Conservation (phyloP, 495 filamentous ascomycete genomes). For the Penicillium salamii region DNA sequence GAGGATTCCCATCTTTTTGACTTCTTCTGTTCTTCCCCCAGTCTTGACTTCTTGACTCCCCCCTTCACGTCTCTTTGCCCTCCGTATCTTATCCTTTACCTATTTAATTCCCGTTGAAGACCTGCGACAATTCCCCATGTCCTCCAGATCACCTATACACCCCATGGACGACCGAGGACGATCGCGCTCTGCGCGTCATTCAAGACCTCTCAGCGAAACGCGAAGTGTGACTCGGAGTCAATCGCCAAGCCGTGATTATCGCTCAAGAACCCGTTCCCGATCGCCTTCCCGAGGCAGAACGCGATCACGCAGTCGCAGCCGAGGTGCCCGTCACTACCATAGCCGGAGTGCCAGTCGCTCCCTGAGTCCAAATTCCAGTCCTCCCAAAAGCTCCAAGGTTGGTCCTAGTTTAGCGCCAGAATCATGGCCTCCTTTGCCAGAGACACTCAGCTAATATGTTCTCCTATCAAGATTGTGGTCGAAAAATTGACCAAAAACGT, state of each 20-base stretch:
- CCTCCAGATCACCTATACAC: slow-evolving; percentile 17
- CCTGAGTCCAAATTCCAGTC: slow-evolving; percentile 37
- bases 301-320: slow-evolving; percentile 39
- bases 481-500: slow-evolving; percentile 97
- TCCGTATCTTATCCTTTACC: no score
- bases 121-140: no score
- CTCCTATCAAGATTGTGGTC: slow-evolving; percentile 74
- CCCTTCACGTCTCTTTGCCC: no score
- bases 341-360: slow-evolving; percentile 49
- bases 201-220: slow-evolving; percentile 48
- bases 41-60: not conserved
- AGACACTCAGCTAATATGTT: not conserved
- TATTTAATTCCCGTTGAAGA: no score
- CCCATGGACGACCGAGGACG: slow-evolving; percentile 19
- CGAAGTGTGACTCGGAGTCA: slow-evolving; percentile 36
- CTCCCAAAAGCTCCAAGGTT: slow-evolving; percentile 60
- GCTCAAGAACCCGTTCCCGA: slow-evolving; percentile 40
- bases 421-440: not conserved
- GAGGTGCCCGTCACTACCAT: slow-evolving; percentile 35
- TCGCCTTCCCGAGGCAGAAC: slow-evolving; percentile 36
- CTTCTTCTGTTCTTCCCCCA: not conserved
- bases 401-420: slow-evolving; percentile 2
- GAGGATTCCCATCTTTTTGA: not conserved
- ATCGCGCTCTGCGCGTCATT: slow-evolving; percentile 40
- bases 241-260: slow-evolving; percentile 32